Evolutionary conservation across 2,329 filamentous ascomycete species (phyloP).

Genomic region (Ciborinia camelliae): DNA sequence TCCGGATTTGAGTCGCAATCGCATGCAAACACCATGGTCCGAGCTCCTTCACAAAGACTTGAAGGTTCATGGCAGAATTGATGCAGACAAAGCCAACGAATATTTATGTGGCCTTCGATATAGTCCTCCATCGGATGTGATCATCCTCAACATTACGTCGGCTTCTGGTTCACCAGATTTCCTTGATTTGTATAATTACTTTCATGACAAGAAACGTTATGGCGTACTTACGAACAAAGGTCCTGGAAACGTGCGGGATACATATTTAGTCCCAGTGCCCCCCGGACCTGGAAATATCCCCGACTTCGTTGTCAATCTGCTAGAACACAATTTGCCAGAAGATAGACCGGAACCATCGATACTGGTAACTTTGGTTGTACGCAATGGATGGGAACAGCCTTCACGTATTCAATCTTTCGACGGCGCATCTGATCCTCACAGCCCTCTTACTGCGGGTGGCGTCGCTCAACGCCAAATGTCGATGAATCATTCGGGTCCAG

Average conservation of each 20-base stretch:
- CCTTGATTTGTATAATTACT: conserved; percentile 80
- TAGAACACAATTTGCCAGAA: conserved; percentile 74
- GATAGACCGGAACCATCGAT: conserved; percentile 72
- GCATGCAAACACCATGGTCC: conserved; percentile 60
- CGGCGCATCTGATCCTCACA: conserved; percentile 29
- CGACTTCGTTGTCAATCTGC: conserved; percentile 84
- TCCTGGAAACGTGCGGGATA: conserved; percentile 75
- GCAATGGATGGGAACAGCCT: conserved; percentile 49
- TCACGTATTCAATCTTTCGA: conserved; percentile 23
- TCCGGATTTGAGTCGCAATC: conserved; percentile 62
- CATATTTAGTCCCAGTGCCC: conserved; percentile 85
- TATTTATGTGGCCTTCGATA: conserved; percentile 87
- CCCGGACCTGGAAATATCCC: conserved; percentile 68
- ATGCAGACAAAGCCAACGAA: conserved; percentile 77
- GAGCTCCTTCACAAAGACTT: conserved; percentile 69
- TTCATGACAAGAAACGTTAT: conserved; percentile 75
- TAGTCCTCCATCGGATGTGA: conserved; percentile 77
- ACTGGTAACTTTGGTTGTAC: conserved; percentile 80
- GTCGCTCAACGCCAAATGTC: conserved; percentile 47
- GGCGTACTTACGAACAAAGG: conserved; percentile 80
- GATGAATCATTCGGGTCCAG: conserved; percentile 45
- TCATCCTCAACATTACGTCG: conserved; percentile 70
- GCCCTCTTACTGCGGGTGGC: conserved; percentile 38
- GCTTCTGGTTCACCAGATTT: conserved; percentile 63
- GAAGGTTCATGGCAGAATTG: conserved; percentile 75